A percentile compares a stretch with the other conserved stretches of the same genome.
These are phyloP conservation scores for Leccinum colubrinum DNA, from an alignment of 1,284 basidiomycete species.

Conservation along the genomic window DNA sequence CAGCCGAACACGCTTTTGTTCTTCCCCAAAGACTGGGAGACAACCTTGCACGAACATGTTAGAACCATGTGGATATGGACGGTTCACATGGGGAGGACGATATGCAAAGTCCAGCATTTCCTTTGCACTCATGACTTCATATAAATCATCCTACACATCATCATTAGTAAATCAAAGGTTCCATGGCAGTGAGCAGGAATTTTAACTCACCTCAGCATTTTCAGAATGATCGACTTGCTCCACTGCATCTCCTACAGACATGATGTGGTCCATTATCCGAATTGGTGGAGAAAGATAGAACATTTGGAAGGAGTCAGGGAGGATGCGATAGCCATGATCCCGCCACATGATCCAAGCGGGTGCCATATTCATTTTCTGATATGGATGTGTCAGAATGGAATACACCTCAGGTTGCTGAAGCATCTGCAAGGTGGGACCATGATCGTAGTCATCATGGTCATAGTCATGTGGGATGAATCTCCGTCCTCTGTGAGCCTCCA, in stretches of 20 bases:
- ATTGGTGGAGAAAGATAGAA: conserved; percentile 10
- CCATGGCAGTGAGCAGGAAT: no score
- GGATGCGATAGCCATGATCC: conserved; percentile 18
- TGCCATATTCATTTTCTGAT: background rate
- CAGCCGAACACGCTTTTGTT: background rate
- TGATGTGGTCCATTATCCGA: conserved; percentile 10
- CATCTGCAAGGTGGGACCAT: conserved; percentile 11
- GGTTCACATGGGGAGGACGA: background rate
- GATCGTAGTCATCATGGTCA: conserved; percentile 9
- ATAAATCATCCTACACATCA: background rate
- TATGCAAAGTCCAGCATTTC: conserved; percentile 11
- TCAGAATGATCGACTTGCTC: no score
- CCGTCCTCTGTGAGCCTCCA: background rate
- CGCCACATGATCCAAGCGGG: conserved; percentile 13
- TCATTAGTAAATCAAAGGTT: no score
- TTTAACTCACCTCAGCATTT: background rate
- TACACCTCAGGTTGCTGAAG: conserved; percentile 9
- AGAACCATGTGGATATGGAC: background rate
- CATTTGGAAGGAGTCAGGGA: conserved; percentile 11
- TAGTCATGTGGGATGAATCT: background rate
- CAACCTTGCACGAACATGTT: conserved; percentile 8
- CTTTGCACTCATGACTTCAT: background rate
- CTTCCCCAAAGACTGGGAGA: background rate
- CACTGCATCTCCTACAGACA: background rate
- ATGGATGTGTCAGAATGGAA: background rate